These are phyloP conservation scores for Chaetoscypha palmicola DNA, from an alignment of 2,329 filamentous ascomycete genomes.

Conservation along the genomic window DNA sequence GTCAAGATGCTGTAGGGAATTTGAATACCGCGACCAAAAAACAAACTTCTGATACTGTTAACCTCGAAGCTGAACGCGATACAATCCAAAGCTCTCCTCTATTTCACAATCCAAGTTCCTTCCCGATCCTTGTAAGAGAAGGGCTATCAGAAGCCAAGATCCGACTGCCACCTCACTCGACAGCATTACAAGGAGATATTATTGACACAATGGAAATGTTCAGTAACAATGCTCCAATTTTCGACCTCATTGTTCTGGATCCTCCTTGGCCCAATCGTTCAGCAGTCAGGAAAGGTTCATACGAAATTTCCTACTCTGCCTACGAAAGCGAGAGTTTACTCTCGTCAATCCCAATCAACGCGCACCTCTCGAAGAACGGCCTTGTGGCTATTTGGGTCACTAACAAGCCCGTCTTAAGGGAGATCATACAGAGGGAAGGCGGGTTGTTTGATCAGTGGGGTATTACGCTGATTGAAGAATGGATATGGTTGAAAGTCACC, in stretches of 20 bases:
- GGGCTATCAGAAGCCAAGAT: background rate
- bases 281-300: conserved; percentile 52
- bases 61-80: background rate
- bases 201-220: conserved; percentile 37
- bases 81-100: background rate
- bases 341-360: conserved; percentile 47
- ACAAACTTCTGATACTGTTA: background rate
- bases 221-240: conserved; percentile 40
- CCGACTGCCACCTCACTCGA: conserved; percentile 34
- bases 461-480: conserved; percentile 59
- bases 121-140: background rate
- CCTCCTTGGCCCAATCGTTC: conserved; percentile 80
- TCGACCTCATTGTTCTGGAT: conserved; percentile 65
- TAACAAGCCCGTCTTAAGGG: conserved; percentile 53
- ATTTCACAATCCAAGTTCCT: background rate
- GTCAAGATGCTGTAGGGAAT: background rate
- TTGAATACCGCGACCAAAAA: background rate
- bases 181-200: conserved; percentile 44
- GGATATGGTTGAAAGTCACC: conserved; percentile 75
- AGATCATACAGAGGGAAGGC: conserved; percentile 44
- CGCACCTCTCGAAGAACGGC: conserved; percentile 45
- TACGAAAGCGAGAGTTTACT: conserved; percentile 43
- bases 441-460: conserved; percentile 63
- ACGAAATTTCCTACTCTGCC: conserved; percentile 39
- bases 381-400: conserved; percentile 72